Evolutionary conservation across 2,329 filamentous ascomycete species (phyloP).

Genomic region (Dothidotthia symphoricarpi): DNA sequence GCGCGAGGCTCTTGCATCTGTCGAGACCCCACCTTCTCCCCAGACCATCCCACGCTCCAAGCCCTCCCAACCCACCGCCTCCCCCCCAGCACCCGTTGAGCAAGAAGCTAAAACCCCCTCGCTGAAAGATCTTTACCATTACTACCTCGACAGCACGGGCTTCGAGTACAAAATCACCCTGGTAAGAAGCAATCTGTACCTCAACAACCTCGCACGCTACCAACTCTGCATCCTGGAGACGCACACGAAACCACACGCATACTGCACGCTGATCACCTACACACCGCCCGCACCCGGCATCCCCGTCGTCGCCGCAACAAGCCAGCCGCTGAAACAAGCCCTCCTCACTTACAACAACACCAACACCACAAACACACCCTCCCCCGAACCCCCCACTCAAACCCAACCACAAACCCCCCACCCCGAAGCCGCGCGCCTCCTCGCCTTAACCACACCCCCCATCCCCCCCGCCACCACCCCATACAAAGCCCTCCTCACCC

Average conservation of each 20-base stretch:
- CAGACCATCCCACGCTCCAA: constrained; percentile 3
- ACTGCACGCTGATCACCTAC: constrained; percentile 33
- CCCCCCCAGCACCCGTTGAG: background rate
- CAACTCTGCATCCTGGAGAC: constrained; percentile 35
- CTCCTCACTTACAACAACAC: background rate
- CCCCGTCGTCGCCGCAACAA: no score
- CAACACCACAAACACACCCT: background rate
- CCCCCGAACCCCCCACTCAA: constrained; percentile 14
- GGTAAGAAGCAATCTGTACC: constrained; percentile 51
- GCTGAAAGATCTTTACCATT: constrained; percentile 53
- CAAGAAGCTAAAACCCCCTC: constrained; percentile 23
- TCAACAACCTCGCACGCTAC: constrained; percentile 57
- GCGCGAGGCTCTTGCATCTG: constrained; percentile 14
- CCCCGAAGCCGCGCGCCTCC: constrained; percentile 12
- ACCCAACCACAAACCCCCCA: background rate
- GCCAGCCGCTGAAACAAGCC: background rate
- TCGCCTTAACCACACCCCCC: constrained; percentile 10
- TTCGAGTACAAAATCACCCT: constrained; percentile 66
- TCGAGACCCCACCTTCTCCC: background rate
- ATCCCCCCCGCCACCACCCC: constrained; percentile 3
- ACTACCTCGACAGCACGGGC: constrained; percentile 62
- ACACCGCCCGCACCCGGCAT: constrained; percentile 11
- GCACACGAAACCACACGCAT: constrained; percentile 31
- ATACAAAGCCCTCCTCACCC: constrained; percentile 28
- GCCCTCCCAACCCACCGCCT: background rate